These are phyloP conservation scores for Nemania sp. DNA, from an alignment of 2,329 filamentous ascomycete species.

Conservation along the genomic window DNA sequence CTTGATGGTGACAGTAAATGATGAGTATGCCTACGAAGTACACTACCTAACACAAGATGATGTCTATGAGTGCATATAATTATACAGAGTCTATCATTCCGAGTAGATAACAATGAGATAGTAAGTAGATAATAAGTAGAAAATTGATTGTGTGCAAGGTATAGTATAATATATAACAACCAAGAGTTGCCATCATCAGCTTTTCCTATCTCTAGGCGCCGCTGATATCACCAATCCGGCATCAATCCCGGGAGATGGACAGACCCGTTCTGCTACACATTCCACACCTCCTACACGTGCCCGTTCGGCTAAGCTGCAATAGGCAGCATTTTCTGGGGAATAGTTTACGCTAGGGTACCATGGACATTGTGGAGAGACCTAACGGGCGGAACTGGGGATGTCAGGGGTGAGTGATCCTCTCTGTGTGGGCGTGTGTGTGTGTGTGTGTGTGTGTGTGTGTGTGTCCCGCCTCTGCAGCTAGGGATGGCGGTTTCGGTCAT, in stretches of 20 bases:
- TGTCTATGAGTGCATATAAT: no score
- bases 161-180: neutral
- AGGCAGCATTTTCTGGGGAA: conserved; percentile 27
- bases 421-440: conserved; percentile 19
- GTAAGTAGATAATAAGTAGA: no score
- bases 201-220: conserved; percentile 1
- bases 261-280: conserved; percentile 11
- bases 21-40: neutral
- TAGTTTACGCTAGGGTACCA: conserved; percentile 12
- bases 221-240: conserved; percentile 11
- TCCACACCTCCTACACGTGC: conserved; percentile 10
- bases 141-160: neutral
- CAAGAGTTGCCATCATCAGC: no score
- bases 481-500: conserved; percentile 24
- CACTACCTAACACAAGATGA: neutral
- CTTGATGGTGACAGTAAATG: neutral
- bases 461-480: conserved; percentile 33
- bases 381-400: conserved; percentile 23
- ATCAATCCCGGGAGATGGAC: conserved; percentile 19
- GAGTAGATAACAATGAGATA: no score
- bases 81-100: no score
- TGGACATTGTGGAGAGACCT: conserved; percentile 20
- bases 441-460: no score
- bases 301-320: conserved; percentile 23
- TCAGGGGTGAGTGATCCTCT: conserved; percentile 35